Evolutionary conservation across 1,139 yeast species (phyloP).

Genomic region (Saccharomyces hybrid): DNA sequence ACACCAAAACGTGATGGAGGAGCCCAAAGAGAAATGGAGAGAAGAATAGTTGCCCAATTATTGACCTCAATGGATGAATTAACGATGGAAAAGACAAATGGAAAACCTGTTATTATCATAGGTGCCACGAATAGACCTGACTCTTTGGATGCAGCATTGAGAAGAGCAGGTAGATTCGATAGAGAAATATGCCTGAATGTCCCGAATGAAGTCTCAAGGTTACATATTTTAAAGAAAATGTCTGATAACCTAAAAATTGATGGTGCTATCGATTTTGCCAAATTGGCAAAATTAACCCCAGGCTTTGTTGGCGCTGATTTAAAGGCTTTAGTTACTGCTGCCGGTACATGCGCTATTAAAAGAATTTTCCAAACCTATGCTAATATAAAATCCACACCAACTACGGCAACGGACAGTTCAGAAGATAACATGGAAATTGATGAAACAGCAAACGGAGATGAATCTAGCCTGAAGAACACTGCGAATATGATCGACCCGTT

Average conservation of each 20-base stretch:
- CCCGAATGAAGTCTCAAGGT: slow-evolving; percentile 80
- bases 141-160: slow-evolving; percentile 86
- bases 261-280: slow-evolving; percentile 62
- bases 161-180: slow-evolving; percentile 96
- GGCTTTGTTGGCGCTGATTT: slow-evolving; percentile 98
- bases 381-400: slow-evolving; percentile 1
- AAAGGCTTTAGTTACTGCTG: slow-evolving; percentile 88
- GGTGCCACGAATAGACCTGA: slow-evolving; percentile 99
- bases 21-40: slow-evolving; percentile 97
- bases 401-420: not conserved
- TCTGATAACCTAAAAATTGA: slow-evolving; percentile 56
- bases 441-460: slow-evolving; percentile 9
- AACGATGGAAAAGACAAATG: slow-evolving; percentile 77
- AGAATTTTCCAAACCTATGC: slow-evolving; percentile 56
- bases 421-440: not conserved
- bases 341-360: slow-evolving; percentile 91
- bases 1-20: slow-evolving; percentile 94
- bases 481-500: slow-evolving; percentile 31
- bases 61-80: slow-evolving; percentile 91
- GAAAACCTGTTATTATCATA: slow-evolving; percentile 88
- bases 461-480: slow-evolving; percentile 24
- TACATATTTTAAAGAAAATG: slow-evolving; percentile 69
- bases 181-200: slow-evolving; percentile 89
- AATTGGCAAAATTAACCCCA: slow-evolving; percentile 86
- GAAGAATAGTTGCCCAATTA: slow-evolving; percentile 91